Percentiles rank a stretch among this genome's conserved stretches.
Conservation (phyloP, 1,139 yeast genomes). For the Candida neerlandica region DNA sequence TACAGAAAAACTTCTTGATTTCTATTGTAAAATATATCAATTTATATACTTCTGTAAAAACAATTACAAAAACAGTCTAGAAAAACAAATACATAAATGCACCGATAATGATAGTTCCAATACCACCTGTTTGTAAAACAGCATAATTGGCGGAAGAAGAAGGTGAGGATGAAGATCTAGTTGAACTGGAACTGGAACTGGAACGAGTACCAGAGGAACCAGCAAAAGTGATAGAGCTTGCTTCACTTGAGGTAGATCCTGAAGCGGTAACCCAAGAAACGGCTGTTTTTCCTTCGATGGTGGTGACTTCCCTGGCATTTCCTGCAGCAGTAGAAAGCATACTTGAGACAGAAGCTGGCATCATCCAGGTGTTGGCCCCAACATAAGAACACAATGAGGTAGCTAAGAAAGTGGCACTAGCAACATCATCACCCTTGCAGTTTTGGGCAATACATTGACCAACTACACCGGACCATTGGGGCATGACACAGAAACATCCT, state of each 20-base stretch:
- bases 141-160: slow-evolving; percentile 10
- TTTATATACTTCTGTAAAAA: not conserved
- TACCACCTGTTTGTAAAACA: slow-evolving; percentile 15
- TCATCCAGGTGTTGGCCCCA: slow-evolving; percentile 48
- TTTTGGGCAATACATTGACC: slow-evolving; percentile 32
- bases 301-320: slow-evolving; percentile 16
- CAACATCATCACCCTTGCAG: slow-evolving; percentile 40
- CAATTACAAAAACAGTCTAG: not conserved
- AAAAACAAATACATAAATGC: slow-evolving; percentile 11
- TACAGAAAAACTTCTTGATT: not conserved
- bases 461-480: slow-evolving; percentile 28
- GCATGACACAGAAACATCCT: slow-evolving; percentile 41
- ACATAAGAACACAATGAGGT: slow-evolving; percentile 41
- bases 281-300: slow-evolving; percentile 16
- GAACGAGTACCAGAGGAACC: slow-evolving; percentile 6
- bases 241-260: slow-evolving; percentile 16
- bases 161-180: slow-evolving; percentile 12
- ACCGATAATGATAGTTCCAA: slow-evolving; percentile 14
- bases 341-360: slow-evolving; percentile 34
- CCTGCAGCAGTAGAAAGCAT: slow-evolving; percentile 34
- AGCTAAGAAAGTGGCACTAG: slow-evolving; percentile 41
- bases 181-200: slow-evolving; percentile 8
- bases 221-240: not conserved
- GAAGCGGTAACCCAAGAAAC: slow-evolving; percentile 16
- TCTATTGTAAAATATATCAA: not conserved